Evolutionary conservation across 768 basidiomycete species (phyloP).

Genomic region (Dentipellis fragilis): DNA sequence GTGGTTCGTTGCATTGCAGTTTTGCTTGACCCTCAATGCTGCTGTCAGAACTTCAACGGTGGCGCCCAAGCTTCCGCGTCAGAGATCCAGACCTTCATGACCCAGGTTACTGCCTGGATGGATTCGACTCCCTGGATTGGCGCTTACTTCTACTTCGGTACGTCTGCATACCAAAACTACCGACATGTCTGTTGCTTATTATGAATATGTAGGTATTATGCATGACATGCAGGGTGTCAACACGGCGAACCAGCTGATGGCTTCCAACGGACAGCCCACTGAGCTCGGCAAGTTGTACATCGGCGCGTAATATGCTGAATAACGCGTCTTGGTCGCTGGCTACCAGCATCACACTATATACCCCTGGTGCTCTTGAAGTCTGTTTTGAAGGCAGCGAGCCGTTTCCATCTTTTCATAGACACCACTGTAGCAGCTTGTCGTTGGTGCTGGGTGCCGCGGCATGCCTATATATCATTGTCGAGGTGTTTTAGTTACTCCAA

Average conservation of each 20-base stretch:
- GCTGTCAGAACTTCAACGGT: constrained; percentile 43
- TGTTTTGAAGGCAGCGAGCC: background rate
- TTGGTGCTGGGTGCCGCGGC: background rate
- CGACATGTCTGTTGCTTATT: background rate
- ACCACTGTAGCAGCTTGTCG: background rate
- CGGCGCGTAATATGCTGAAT: background rate
- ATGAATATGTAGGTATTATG: constrained; percentile 36
- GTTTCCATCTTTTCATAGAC: background rate
- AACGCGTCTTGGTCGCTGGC: background rate
- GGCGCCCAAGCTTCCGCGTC: constrained; percentile 27
- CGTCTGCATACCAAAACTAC: constrained; percentile 15
- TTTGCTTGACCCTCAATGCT: constrained; percentile 1
- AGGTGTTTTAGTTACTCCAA: background rate
- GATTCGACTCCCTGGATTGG: constrained; percentile 32
- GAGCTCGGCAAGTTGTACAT: constrained; percentile 43
- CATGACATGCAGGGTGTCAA: constrained; percentile 45
- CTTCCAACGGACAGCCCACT: constrained; percentile 34
- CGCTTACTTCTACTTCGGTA: constrained; percentile 54
- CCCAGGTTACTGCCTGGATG: constrained; percentile 32
- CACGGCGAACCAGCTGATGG: constrained; percentile 42
- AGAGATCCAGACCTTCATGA: constrained; percentile 42
- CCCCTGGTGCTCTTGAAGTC: background rate
- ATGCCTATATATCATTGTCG: background rate
- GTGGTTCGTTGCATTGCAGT: too few relatives aligned
- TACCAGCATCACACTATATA: background rate